Evolutionary conservation across 768 basidiomycete species (phyloP).

Genomic region (Suillus discolor): DNA sequence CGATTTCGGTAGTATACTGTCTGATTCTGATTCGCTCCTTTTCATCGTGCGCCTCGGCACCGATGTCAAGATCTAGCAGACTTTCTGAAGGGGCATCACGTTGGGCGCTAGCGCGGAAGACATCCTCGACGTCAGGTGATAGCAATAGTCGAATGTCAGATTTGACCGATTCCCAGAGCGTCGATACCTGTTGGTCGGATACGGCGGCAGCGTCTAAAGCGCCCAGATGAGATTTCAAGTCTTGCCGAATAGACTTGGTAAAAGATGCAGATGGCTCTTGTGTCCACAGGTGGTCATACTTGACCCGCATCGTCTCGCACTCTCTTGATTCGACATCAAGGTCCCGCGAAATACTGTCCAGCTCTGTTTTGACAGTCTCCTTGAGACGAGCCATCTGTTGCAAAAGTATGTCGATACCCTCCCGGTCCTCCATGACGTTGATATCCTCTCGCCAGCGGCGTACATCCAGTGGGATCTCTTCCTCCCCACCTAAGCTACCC

Average conservation of each 20-base stretch:
- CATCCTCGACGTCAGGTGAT: slow-evolving; percentile 59
- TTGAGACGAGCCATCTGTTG: slow-evolving; percentile 61
- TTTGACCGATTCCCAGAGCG: slow-evolving; percentile 71
- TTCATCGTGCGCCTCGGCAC: slow-evolving; percentile 61
- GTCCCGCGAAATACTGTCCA: slow-evolving; percentile 64
- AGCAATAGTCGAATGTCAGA: slow-evolving; percentile 66
- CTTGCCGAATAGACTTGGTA: slow-evolving; percentile 71
- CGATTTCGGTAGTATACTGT: slow-evolving; percentile 70
- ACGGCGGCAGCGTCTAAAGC: slow-evolving; percentile 75
- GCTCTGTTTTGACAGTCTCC: slow-evolving; percentile 53
- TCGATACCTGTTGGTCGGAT: slow-evolving; percentile 76
- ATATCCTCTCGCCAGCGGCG: slow-evolving; percentile 78
- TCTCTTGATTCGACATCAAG: slow-evolving; percentile 84
- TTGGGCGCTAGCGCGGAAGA: slow-evolving; percentile 58
- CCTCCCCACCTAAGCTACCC: slow-evolving; percentile 60
- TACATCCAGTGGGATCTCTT: slow-evolving; percentile 72
- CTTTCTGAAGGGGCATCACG: slow-evolving; percentile 42
- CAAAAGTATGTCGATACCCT: slow-evolving; percentile 67
- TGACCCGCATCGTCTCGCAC: slow-evolving; percentile 86
- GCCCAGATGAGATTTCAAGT: slow-evolving; percentile 73
- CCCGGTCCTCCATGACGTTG: slow-evolving; percentile 62
- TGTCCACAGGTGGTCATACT: slow-evolving; percentile 85
- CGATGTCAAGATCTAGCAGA: slow-evolving; percentile 75
- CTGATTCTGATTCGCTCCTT: slow-evolving; percentile 69
- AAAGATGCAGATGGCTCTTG: slow-evolving; percentile 80